Evolutionary conservation across 2,329 filamentous ascomycete genomes (phyloP).

Genomic region (Trichoderma cornu-damae): DNA sequence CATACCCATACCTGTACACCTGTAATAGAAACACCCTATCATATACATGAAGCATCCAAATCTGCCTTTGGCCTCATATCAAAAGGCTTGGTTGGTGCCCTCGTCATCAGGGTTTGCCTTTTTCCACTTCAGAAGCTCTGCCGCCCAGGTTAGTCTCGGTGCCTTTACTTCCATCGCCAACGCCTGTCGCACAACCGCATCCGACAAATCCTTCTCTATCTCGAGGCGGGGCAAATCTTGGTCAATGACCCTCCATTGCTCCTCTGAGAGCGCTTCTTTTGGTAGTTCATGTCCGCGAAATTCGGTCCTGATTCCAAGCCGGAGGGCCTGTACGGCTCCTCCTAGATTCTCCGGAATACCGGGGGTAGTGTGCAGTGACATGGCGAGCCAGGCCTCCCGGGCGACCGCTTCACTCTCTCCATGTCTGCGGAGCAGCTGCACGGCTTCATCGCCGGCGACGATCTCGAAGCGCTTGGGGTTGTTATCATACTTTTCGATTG

Average conservation of each 20-base stretch:
- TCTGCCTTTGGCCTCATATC: neutral
- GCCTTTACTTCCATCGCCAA: neutral
- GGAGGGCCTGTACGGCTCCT: constrained; percentile 8
- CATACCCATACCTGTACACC: too few relatives aligned
- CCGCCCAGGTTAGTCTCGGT: constrained; percentile 7
- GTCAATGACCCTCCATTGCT: neutral
- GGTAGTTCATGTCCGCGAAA: neutral
- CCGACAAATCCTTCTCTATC: constrained; percentile 7
- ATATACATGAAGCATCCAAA: neutral
- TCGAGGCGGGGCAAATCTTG: constrained; percentile 12
- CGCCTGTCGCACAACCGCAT: constrained; percentile 7
- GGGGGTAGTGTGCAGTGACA: constrained; percentile 11
- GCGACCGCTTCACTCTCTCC: constrained; percentile 1
- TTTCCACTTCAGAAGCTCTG: constrained; percentile 1
- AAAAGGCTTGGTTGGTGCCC: constrained; percentile 5
- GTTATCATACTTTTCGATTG: constrained; percentile 2
- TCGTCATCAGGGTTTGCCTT: constrained; percentile 11
- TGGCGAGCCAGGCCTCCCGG: constrained; percentile 12
- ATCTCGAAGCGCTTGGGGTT: constrained; percentile 14
- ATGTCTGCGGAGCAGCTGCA: neutral
- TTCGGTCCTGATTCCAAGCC: constrained; percentile 4
- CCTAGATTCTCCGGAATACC: constrained; percentile 8
- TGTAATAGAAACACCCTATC: too few relatives aligned
- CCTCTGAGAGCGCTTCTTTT: neutral
- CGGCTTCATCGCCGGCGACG: constrained; percentile 3